Evolutionary conservation across 306 rosid genomes (phyloP), one percentile per base, ranked within the genome.

Genomic region (Castanea mollissima): DNA sequence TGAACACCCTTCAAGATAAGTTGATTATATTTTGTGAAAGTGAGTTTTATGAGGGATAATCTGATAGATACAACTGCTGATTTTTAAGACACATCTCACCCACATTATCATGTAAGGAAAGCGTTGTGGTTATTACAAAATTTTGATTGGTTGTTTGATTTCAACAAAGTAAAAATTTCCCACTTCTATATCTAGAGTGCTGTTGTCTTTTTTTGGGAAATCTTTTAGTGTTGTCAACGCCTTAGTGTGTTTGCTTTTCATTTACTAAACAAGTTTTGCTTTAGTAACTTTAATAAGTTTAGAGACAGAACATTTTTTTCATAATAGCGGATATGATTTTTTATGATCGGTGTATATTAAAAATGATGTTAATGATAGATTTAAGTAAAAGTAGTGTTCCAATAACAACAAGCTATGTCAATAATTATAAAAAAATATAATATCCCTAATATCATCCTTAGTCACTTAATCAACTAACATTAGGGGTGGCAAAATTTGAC

Each of bases 1-100:
- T 81, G 82, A 89, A 77, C 90, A 88, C 88, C 90, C 90, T 84
- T 78, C 78, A 80, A 83, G 85, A 78, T 83, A 82, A 83, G 88
- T 82, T 73, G 85, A 80, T 84, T 83, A 59, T 71, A 63, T 71
- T 76, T 38, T 14, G 78, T 80, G 85, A 84, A 82, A 77, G 74
- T 69, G 85, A 86, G 90, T 62, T 75, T 58, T 84, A 74, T 76
- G 55, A 41, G 64, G 21, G 2, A 18, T 32, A 70, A 14, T 72
- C 31, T 76, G 78, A 83, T 46, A 44, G 86, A 79, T 80, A 80
- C 74, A 72, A 57, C 46, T 63, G 77, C 74, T 38, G 78, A 75
- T 77, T 63, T 74, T 62, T 44, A 41, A 41, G 46, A 83, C 90
- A 86, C 89, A 87, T 88, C 86, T 87, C 83, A 92, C 82, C 97